A percentile compares a stretch with the other conserved stretches of the same genome.
These are phyloP conservation scores for Exobasidium rhododendri DNA, from an alignment of 1,284 basidiomycete species.

Conservation along the genomic window DNA sequence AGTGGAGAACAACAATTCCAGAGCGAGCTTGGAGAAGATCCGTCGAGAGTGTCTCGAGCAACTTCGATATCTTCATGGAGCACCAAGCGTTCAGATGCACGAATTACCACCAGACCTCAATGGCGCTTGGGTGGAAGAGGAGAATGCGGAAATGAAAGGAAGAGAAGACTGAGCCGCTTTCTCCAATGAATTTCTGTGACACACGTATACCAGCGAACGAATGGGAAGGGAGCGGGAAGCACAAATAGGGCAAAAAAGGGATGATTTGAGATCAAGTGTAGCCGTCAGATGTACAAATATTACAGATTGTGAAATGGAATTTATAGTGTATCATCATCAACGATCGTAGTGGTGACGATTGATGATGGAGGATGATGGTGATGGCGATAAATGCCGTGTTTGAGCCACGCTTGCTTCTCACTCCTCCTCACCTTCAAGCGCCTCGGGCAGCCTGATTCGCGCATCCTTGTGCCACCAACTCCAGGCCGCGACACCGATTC, in stretches of 20 bases:
- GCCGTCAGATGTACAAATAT: background rate
- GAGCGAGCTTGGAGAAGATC: conserved; percentile 71
- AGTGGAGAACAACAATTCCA: conserved; percentile 88
- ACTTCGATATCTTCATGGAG: conserved; percentile 86
- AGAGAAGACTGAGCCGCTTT: background rate
- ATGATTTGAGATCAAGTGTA: background rate
- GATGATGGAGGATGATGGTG: background rate
- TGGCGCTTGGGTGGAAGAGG: conserved; percentile 74
- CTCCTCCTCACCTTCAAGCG: conserved; percentile 34
- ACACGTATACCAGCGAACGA: background rate
- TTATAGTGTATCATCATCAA: conserved; percentile 6
- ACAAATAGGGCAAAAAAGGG: background rate
- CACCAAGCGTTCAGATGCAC: conserved; percentile 92
- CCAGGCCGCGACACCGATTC: conserved; percentile 12
- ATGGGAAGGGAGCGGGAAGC: background rate
- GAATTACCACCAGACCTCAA: conserved; percentile 90
- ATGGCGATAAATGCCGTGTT: background rate
- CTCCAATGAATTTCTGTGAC: background rate
- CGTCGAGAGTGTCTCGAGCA: conserved; percentile 82
- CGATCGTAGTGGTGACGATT: background rate
- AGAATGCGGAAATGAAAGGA: conserved; percentile 41
- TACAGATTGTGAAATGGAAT: background rate
- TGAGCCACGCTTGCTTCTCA: too few relatives aligned
- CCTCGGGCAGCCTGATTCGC: conserved; percentile 24
- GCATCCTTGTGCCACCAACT: conserved; percentile 7